Conservation (phyloP, 139 green algal species). For the Pedinophyceae sp. region DNA sequence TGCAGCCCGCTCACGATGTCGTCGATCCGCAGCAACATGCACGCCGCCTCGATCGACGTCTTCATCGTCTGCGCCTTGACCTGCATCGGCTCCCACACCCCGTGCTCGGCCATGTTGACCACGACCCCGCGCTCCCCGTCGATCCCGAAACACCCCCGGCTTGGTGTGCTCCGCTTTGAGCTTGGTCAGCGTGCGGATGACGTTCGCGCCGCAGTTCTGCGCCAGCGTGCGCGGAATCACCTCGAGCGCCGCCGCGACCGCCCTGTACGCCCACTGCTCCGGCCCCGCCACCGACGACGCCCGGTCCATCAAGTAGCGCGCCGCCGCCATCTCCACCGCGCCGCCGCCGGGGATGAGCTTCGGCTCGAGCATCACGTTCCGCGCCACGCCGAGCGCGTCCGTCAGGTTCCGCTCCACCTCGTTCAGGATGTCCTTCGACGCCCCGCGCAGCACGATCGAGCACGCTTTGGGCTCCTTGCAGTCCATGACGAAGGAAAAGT, state of each 20-base stretch:
- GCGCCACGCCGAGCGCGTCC: conserved; percentile 94
- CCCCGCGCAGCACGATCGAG: conserved; percentile 30
- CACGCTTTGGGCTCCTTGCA: conserved; percentile 95
- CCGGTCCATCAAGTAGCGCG: conserved; percentile 34
- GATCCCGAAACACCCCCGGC: conserved; percentile 57
- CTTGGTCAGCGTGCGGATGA: conserved; percentile 96
- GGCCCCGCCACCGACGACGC: conserved; percentile 25
- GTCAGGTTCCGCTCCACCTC: conserved; percentile 83
- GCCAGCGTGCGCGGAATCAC: conserved; percentile 93
- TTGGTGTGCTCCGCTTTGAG: conserved; percentile 71
- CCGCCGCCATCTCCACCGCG: conserved; percentile 91
- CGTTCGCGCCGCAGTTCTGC: conserved; percentile 96
- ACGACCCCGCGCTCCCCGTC: conserved; percentile 70
- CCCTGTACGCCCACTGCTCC: conserved; percentile 46
- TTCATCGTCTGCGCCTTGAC: conserved; percentile 95
- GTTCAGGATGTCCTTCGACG: conserved; percentile 78
- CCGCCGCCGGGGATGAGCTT: conserved; percentile 89
- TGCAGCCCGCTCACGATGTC: conserved; percentile 90
- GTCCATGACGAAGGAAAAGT: conserved; percentile 95
- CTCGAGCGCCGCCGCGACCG: conserved; percentile 74
- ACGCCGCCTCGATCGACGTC: conserved; percentile 77
- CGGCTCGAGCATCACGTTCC: conserved; percentile 84
- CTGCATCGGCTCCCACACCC: conserved; percentile 91
- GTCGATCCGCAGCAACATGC: conserved; percentile 94
- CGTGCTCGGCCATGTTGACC: conserved; percentile 84